Conservation (phyloP, 2,329 filamentous ascomycete genomes). For the Cladophialophora bantiana region DNA sequence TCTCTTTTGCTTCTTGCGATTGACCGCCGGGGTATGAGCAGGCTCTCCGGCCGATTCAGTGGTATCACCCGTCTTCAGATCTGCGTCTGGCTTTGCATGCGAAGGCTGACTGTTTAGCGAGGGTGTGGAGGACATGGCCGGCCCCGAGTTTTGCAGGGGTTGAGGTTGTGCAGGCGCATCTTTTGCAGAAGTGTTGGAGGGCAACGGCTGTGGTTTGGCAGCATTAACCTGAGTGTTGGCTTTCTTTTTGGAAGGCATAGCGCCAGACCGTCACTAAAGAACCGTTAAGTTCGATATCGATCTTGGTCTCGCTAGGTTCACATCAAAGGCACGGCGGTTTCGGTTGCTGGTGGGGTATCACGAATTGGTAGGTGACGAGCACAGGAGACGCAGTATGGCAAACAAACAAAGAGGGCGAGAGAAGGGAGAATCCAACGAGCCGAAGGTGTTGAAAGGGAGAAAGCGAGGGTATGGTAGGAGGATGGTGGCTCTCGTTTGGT, state of each 20-base stretch:
- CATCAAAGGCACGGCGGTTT: conserved; percentile 29
- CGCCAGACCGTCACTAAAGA: conserved; percentile 10
- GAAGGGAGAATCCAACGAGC: not conserved
- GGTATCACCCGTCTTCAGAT: conserved; percentile 44
- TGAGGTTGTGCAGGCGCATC: conserved; percentile 29
- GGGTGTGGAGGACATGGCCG: conserved; percentile 27
- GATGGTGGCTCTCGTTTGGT: conserved; percentile 12
- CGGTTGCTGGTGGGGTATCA: conserved; percentile 31
- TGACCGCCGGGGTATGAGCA: conserved; percentile 62
- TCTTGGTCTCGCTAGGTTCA: conserved; percentile 26
- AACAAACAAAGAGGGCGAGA: conserved; percentile 10
- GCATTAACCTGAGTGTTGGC: conserved; percentile 30
- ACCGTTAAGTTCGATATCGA: conserved; percentile 20
- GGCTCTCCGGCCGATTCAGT: conserved; percentile 40
- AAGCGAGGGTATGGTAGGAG: conserved; percentile 22
- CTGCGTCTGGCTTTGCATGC: conserved; percentile 39
- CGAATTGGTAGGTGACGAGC: conserved; percentile 21
- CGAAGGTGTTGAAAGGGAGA: conserved; percentile 14
- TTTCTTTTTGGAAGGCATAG: conserved; percentile 42
- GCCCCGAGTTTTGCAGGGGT: conserved; percentile 22
- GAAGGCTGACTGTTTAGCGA: conserved; percentile 40
- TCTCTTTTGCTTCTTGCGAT: conserved; percentile 95
- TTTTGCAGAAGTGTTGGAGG: conserved; percentile 22
- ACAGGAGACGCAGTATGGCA: conserved; percentile 9
- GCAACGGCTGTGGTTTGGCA: conserved; percentile 30